Conservation (phyloP, 2,329 filamentous ascomycete genomes). For the Acarospora socialis region DNA sequence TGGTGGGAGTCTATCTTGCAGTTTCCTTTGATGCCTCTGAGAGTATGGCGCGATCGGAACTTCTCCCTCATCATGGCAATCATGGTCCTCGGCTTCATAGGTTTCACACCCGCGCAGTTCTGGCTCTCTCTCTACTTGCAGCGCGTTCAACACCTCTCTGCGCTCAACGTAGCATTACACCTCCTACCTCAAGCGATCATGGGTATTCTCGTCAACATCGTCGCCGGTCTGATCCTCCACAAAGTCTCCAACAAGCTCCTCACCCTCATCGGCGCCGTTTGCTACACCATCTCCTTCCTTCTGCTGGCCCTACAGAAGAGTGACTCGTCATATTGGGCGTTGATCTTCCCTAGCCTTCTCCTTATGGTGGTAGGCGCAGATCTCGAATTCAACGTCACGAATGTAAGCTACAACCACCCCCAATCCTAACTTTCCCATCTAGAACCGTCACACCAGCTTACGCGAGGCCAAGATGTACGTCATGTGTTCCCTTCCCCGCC, state of each 20-base stretch:
- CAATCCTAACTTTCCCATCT: neutral
- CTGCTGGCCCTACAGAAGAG: constrained; percentile 43
- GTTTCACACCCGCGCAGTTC: constrained; percentile 46
- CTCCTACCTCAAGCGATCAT: constrained; percentile 41
- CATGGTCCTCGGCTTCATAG: constrained; percentile 46
- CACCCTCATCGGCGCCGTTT: constrained; percentile 37
- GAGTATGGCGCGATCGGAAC: constrained; percentile 45
- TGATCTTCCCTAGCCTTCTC: constrained; percentile 47
- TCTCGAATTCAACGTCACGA: constrained; percentile 56
- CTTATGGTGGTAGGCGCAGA: constrained; percentile 52
- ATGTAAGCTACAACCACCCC: constrained; percentile 32
- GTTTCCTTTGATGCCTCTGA: constrained; percentile 38
- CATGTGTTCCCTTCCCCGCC: constrained; percentile 46
- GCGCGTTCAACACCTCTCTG: constrained; percentile 23
- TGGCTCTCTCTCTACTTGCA: constrained; percentile 46
- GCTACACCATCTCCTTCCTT: constrained; percentile 33
- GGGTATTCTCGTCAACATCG: constrained; percentile 47
- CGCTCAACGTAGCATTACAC: constrained; percentile 46
- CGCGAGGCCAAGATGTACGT: constrained; percentile 45
- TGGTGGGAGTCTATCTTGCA: constrained; percentile 46
- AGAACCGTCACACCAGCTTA: constrained; percentile 9
- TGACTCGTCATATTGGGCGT: constrained; percentile 48
- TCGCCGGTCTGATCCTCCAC: constrained; percentile 49
- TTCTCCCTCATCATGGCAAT: constrained; percentile 48
- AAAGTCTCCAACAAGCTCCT: constrained; percentile 50